Evolutionary conservation across 2,329 filamentous ascomycete species (phyloP), one percentile per base, ranked within the genome.

Genomic region (Didymella arachidicola): DNA sequence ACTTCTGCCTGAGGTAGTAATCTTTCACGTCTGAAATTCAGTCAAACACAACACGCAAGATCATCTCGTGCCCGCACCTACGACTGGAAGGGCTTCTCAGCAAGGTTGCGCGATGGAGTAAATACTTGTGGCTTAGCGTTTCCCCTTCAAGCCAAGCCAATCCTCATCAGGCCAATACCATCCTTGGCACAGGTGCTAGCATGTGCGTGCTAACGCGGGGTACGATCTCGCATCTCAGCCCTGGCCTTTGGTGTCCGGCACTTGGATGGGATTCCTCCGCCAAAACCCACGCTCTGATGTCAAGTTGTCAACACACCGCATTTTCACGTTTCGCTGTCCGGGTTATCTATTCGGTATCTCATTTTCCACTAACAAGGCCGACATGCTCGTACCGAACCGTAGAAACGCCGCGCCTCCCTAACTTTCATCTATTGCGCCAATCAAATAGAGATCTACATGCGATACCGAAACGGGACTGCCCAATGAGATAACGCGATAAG

Each of bases 401-500:
- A 59, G 56, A 64, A 60, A 54, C 62, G 67, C 61, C 62, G 62
- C 48, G 30, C 39, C 22, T 39, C 29, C 41, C 8, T 41, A 32
- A 54, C 60, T 62, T 64, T 63, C 61, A 67, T 64, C 43, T 63
- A 39, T 34, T 60, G 32, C 53, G 48, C 71, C 72, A 72, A 73
- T 72, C 64, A 72, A 49, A 60, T 48, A 49, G 48, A 47, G 64
- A 65, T 68, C 63, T 64, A 48, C 66, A 62, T 41, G 38, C 44
- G 36, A 54, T 19, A 41, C 58, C 36, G 41, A 57, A 61, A 36
- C 52, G 22, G 57, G 61, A 59, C 58, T 39, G 42, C 62, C 72
- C 70, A 73, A 74, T 73, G 58, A 65, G 43, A 63, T 43, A 39
- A 54, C 46, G 59, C 61, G 68, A 72, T 72, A 72, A 71, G 69